phyloP scores from a whole-genome alignment of 108 stramenopile species.

The Schizochytrium sp. region DNA sequence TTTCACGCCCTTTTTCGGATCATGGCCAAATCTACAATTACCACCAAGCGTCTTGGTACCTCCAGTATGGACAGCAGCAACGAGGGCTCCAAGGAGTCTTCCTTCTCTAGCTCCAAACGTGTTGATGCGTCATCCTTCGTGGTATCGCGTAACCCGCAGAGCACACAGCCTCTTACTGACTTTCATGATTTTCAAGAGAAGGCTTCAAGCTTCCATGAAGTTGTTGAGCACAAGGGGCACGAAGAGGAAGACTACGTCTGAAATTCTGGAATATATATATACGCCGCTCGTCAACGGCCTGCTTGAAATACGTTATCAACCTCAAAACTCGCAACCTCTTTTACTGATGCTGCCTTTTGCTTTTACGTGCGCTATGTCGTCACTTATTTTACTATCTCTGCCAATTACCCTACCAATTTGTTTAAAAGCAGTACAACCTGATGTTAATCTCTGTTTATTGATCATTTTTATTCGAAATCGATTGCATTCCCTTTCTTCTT shows the following conservation, averaged over 20 bases:
- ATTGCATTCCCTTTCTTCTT: no score
- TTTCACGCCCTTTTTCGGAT: background rate
- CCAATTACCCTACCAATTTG: no score
- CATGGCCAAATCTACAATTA: conserved; percentile 43
- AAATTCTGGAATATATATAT: background rate
- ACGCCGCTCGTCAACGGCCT: no score
- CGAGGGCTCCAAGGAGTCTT: background rate
- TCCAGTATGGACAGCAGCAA: background rate
- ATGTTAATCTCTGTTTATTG: no score
- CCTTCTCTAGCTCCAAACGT: background rate
- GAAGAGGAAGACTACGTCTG: conserved; percentile 40
- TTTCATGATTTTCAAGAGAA: conserved; percentile 21
- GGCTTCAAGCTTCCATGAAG: conserved; percentile 9
- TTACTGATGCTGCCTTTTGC: no score
- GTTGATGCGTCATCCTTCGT: background rate
- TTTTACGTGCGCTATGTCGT: no score
- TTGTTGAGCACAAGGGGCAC: background rate
- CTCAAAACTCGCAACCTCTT: no score
- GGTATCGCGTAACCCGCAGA: background rate
- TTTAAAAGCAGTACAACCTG: no score
- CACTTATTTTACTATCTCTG: no score
- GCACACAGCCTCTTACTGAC: background rate
- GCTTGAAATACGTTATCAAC: no score
- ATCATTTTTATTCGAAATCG: no score
- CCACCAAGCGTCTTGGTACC: background rate